Percentiles rank a stretch among this genome's conserved stretches.
Conservation (phyloP, 2,329 filamentous ascomycete genomes). For the Cladosporium sp. region DNA sequence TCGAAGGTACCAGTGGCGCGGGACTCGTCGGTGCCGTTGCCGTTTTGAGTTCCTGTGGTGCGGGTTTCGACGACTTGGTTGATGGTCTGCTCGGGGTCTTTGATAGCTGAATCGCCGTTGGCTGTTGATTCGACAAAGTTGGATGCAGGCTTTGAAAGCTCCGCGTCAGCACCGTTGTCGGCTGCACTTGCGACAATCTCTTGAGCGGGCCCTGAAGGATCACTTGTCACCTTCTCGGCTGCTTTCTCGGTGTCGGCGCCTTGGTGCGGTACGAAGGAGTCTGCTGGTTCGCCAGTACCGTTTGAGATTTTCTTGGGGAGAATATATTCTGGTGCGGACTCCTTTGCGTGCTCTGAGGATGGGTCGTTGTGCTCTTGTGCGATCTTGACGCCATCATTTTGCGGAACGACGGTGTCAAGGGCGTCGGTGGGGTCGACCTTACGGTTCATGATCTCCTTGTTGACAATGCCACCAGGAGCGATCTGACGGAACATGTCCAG, state of each 20-base stretch:
- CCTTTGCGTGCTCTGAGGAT: slow-evolving; percentile 21
- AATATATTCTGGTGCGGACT: slow-evolving; percentile 22
- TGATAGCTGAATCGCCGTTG: slow-evolving; percentile 22
- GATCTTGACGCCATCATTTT: slow-evolving; percentile 30
- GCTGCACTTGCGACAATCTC: slow-evolving; percentile 30
- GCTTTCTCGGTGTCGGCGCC: slow-evolving; percentile 24
- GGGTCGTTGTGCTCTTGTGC: slow-evolving; percentile 27
- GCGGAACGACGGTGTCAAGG: slow-evolving; percentile 26
- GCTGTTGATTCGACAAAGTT: slow-evolving; percentile 23
- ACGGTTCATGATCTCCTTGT: slow-evolving; percentile 45
- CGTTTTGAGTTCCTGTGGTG: slow-evolving; percentile 6
- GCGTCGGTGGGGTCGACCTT: slow-evolving; percentile 36
- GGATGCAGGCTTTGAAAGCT: slow-evolving; percentile 27
- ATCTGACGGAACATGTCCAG: slow-evolving; percentile 70
- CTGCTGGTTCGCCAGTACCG: slow-evolving; percentile 28
- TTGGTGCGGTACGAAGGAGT: slow-evolving; percentile 28
- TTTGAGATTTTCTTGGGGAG: slow-evolving; percentile 29
- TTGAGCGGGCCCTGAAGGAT: slow-evolving; percentile 22
- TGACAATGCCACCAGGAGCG: slow-evolving; percentile 51
- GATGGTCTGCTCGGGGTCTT: slow-evolving; percentile 21
- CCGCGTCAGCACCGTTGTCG: slow-evolving; percentile 26
- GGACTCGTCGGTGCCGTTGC: slow-evolving; percentile 29
- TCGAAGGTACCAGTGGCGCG: slow-evolving; percentile 29
- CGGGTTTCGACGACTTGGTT: not conserved
- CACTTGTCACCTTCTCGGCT: slow-evolving; percentile 1